Evolutionary conservation across 2,329 filamentous ascomycete genomes (phyloP), one percentile per base, ranked within the genome.

Genomic region (Aureobasidium sp.): DNA sequence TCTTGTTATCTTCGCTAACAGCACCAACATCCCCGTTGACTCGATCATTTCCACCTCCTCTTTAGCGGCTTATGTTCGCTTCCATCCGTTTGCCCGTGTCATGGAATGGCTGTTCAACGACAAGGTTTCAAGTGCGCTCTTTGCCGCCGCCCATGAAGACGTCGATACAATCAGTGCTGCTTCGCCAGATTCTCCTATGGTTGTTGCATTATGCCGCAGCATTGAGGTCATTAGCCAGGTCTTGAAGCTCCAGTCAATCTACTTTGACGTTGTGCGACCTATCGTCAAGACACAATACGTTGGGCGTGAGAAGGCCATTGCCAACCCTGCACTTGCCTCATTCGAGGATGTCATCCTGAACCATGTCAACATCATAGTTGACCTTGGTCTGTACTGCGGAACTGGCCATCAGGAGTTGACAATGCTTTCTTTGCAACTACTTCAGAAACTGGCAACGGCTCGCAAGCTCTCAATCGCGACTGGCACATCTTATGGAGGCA

Each of bases 51-150:
- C 82, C 45, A 82, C 90, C 4, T 88, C 87, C 2, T 89, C 89
- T 62, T 79, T 97, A 5, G 84, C 86, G 55, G 82, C 84, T 6
- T 99, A 99, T 71, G 86, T 94, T 63, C 85, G 86, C 27, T 82
- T 96, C 59, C 95, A 99, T 75, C 93, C 95, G 0, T 99, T 97
- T 70, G 87, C 90, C 3, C 86, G 95, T 63, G 87, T 96, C 17
- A 97, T 97, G 89, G 94, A 99, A 71, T 97, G 94, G 91, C 84
- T 99, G 75, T 96, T 96, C 75, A 97, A 96, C 71, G 90, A 95
- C 70, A 90, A 88, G 66, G 90, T 97, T 25, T 85, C 96, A 69
- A 84, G 84, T 66, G 84, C 87, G 15, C 77, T 99, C 1, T 93
- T 97, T 73, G 82, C 84, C 62, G 84, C 88, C 12, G 84, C 94